These are phyloP conservation scores for Cyanidiococcus yangmingshanensis DNA, from an alignment of 23 red algal genomes.

Conservation along the genomic window DNA sequence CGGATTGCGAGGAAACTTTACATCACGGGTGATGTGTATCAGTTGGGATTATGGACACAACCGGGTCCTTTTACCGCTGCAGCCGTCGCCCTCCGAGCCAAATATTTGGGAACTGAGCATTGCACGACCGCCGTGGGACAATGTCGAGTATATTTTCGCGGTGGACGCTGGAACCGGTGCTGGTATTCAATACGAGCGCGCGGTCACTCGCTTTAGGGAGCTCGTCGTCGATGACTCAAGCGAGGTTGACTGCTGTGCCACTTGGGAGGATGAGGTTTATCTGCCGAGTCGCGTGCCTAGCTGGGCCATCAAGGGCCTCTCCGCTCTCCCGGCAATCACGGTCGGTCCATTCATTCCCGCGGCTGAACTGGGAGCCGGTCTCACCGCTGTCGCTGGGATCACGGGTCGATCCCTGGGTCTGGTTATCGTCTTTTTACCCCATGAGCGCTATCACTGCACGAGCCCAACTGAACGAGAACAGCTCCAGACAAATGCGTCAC, in stretches of 20 bases:
- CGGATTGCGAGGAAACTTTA: not conserved
- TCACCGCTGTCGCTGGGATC: not conserved
- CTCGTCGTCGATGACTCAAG: not conserved
- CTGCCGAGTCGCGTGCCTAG: not conserved
- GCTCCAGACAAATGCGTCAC: not conserved
- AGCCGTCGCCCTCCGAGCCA: not conserved
- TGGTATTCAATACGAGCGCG: not conserved
- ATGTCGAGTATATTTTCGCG: not conserved
- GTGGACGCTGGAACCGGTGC: not conserved
- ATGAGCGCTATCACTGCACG: not conserved
- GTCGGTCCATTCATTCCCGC: not conserved
- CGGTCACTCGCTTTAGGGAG: not conserved
- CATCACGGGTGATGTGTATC: slow-evolving; percentile 16
- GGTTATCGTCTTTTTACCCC: not conserved
- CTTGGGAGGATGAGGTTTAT: not conserved
- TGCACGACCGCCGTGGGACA: not conserved
- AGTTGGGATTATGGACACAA: slow-evolving; percentile 3
- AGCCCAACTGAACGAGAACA: not conserved
- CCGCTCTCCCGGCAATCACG: not conserved
- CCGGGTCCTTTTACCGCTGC: not conserved
- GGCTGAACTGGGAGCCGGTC: not conserved
- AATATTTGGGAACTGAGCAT: slow-evolving; percentile 12
- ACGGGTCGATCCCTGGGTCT: not conserved
- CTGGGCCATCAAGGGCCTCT: not conserved
- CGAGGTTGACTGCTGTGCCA: not conserved